phyloP scores from a whole-genome alignment of 1,284 basidiomycete genomes.

The Rhodotorula sp. region DNA sequence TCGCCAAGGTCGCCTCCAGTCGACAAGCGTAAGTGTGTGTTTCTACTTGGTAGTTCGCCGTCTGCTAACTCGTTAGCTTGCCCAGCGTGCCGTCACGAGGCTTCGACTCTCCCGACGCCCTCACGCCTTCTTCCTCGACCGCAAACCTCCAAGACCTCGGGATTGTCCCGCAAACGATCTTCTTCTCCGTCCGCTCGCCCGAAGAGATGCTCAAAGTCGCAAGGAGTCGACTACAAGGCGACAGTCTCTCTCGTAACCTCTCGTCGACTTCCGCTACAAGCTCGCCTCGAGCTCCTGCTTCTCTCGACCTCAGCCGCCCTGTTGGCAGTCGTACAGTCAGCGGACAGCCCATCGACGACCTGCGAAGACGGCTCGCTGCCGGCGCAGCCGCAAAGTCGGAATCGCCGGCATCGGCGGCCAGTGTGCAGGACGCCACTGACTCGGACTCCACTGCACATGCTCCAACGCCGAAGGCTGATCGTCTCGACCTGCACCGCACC shows the following conservation, averaged over 20 bases:
- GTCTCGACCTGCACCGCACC: conserved; percentile 28
- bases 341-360: conserved; percentile 57
- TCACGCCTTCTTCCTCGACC: conserved; percentile 59
- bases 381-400: conserved; percentile 7
- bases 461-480: conserved; percentile 6
- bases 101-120: conserved; percentile 51
- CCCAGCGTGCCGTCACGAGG: conserved; percentile 16
- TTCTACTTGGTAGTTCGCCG: neutral
- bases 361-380: conserved; percentile 61
- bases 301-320: conserved; percentile 7
- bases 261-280: conserved; percentile 13
- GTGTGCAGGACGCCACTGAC: conserved; percentile 5
- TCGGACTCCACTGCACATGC: conserved; percentile 1
- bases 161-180: conserved; percentile 93
- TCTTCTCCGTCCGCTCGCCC: conserved; percentile 61
- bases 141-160: conserved; percentile 76
- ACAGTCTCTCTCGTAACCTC: neutral
- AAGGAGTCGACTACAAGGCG: neutral
- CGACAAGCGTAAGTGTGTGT: conserved; percentile 37
- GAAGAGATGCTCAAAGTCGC: conserved; percentile 19
- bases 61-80: neutral
- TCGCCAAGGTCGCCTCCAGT: conserved; percentile 53
- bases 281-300: conserved; percentile 15
- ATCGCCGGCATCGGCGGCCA: conserved; percentile 29
- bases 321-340: neutral